Base-by-base conservation (phyloP, 1,284 basidiomycete species). In the Amylostereum areolatum region DNA sequence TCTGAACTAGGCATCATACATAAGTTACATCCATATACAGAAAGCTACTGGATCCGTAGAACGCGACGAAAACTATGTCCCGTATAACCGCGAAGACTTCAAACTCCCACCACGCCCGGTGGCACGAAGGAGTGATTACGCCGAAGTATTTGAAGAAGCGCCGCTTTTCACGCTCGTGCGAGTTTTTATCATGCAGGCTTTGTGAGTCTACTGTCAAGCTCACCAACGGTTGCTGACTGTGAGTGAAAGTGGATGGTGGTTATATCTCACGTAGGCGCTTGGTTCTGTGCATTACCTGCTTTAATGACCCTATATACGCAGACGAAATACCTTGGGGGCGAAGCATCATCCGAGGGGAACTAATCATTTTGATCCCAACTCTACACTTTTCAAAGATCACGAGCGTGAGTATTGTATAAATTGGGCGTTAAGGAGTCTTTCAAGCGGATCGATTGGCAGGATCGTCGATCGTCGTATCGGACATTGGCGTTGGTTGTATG, bases 381-480 rank as follows among this genome's bases (percentile, higher is more conserved):
- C 89, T 2, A 68, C 82, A 53, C 75, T 92, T 52, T 94, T 92
- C 73, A 85, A 86, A 56, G 78, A 83, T 25, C 71, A 78, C 52
- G 86, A 92, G 51, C 64, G 75, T 57, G 61, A 59, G 50, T 57
- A 18, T n/a, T 2, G 34, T 31, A 36, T 36, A 33, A 29, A 10
- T 46, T 6, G 11, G 12, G 9, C 41, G 32, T 12, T 24, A 31
- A 43, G 25, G 18, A 3, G 35, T 30, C 43, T 8, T 11, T 25
- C 46, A 42, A 36, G 46, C 43, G 30, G 25, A 36, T 48, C 8
- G 25, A 9, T 34, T 30, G 29, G 18, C 50, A 67, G 65, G 64
- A 6, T 40, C 55, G 10, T 70, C 68, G 6, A 77, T 82, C 43
- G 66, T 80, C 49, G 63, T 69, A 2, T 80, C 77, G 8, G 74